Base-by-base conservation (phyloP, 257 asterid genomes). In the Solanum dulcamara region DNA sequence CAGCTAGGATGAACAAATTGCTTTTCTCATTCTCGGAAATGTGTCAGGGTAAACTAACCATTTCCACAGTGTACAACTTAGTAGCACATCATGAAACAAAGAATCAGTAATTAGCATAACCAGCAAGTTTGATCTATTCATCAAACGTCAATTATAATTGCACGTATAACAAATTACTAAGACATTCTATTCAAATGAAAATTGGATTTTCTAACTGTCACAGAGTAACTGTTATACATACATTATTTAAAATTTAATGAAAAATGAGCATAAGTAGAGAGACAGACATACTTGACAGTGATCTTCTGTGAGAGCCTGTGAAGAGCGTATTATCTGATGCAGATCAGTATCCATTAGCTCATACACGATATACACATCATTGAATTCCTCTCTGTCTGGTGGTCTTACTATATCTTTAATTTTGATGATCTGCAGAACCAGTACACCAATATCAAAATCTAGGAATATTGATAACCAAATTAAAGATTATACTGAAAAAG, bases 271-370 rank as follows among this genome's bases (percentile, higher is more conserved):
- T 28, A 26, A 46, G 42, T 26, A 26, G 83, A 77, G 26, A 46
- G 24, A 53, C 28, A 13, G 75, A 88, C 92, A 89, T 89, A 94
- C 98, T 90, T 94, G 99, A 59, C 97, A 96, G 74, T 96, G 98
- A 83, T 94, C 98, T 74, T 96, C 99, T 10, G 96, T 93, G 74
- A 96, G 94, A 38, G 86, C 89, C 89, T 94, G 99, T 5, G 95
- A 60, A 35, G 99, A 96, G 85, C 93, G 87, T 87, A 96, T 93
- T 46, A 96, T 94, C 92, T 96, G 98, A 84, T 94, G 97, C 84
- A 96, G 90, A 90, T 95, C 99, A 26, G 99, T 95, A 88, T 94
- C 99, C 99, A 94, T 93, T 18, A 95, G 86, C 84, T 96, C 98
- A 84, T 92, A 93, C 20, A 92, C 97, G 68, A 94, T 91, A 84